A percentile compares a stretch with the other conserved stretches of the same genome.
Evolutionary conservation across 208 protist genomes (phyloP).

Genomic region (Trichomonas vaginalis): DNA sequence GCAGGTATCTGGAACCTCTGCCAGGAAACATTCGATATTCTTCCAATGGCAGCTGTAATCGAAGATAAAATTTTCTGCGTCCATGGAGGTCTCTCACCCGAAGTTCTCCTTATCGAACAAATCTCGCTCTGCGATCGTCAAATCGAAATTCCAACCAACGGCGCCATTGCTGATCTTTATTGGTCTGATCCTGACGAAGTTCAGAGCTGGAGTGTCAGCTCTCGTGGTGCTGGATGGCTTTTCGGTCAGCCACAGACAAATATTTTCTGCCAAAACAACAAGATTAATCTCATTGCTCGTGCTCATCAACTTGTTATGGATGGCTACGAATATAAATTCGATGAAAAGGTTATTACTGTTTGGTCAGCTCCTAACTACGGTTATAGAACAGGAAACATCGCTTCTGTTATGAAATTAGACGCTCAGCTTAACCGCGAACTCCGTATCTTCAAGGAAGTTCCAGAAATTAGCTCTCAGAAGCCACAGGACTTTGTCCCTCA

Average conservation of each 20-base stretch:
- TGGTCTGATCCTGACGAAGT: conserved; percentile 11
- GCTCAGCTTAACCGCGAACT: conserved; percentile 45
- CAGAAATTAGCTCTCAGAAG: neutral
- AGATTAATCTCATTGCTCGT: neutral
- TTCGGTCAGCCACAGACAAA: neutral
- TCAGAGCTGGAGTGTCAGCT: neutral
- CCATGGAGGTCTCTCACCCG: conserved; percentile 8
- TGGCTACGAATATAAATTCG: conserved; percentile 72
- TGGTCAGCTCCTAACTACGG: conserved; percentile 65
- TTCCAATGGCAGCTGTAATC: conserved; percentile 14
- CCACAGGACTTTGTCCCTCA: neutral
- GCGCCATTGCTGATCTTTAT: neutral
- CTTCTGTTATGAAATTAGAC: conserved; percentile 71
- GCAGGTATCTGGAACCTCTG: neutral
- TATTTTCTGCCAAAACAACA: conserved; percentile 15
- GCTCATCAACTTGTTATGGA: conserved; percentile 82
- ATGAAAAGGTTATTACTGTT: conserved; percentile 58
- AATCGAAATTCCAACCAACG: neutral
- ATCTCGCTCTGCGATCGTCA: neutral
- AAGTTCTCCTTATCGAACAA: neutral
- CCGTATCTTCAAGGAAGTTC: neutral
- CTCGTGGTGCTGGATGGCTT: neutral
- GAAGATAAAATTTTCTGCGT: neutral
- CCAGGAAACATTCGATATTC: neutral
- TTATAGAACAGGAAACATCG: conserved; percentile 80